A percentile compares a stretch with the other conserved stretches of the same genome.
Evolutionary conservation across 1,139 yeast species (phyloP).

Genomic region (Taphrina sp.): DNA sequence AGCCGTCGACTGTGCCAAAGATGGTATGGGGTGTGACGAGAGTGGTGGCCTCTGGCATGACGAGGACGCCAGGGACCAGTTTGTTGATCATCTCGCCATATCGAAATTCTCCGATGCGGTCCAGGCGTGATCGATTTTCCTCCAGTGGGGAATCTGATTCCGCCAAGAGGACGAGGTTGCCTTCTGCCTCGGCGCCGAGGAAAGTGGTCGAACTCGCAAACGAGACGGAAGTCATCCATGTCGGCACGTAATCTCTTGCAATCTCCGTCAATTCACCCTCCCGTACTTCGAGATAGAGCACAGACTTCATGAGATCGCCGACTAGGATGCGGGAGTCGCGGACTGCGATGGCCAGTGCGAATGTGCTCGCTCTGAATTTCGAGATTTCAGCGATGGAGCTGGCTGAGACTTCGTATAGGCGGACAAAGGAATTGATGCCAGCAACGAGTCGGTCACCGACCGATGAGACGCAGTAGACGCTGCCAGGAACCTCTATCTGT

Average conservation of each 20-base stretch:
- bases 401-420: constrained; percentile 9
- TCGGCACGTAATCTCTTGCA: constrained; percentile 38
- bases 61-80: constrained; percentile 33
- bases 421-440: constrained; percentile 38
- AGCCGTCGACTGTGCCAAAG: constrained; percentile 39
- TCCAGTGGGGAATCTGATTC: constrained; percentile 25
- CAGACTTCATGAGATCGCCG: constrained; percentile 39
- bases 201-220: constrained; percentile 30
- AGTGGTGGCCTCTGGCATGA: constrained; percentile 17
- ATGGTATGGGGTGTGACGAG: constrained; percentile 36
- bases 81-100: constrained; percentile 39
- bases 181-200: constrained; percentile 39
- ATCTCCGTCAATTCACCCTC: constrained; percentile 34
- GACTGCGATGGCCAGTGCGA: constrained; percentile 37
- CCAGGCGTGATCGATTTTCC: constrained; percentile 33
- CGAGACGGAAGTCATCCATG: constrained; percentile 39
- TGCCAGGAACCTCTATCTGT: constrained; percentile 36
- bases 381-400: constrained; percentile 18
- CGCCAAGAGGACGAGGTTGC: constrained; percentile 37
- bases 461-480: constrained; percentile 36
- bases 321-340: constrained; percentile 34
- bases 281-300: constrained; percentile 29
- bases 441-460: constrained; percentile 34
- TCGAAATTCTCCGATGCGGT: constrained; percentile 34
- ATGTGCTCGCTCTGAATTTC: constrained; percentile 36